Conservation (phyloP, 208 protist genomes). For the Leishmania aethiopica region DNA sequence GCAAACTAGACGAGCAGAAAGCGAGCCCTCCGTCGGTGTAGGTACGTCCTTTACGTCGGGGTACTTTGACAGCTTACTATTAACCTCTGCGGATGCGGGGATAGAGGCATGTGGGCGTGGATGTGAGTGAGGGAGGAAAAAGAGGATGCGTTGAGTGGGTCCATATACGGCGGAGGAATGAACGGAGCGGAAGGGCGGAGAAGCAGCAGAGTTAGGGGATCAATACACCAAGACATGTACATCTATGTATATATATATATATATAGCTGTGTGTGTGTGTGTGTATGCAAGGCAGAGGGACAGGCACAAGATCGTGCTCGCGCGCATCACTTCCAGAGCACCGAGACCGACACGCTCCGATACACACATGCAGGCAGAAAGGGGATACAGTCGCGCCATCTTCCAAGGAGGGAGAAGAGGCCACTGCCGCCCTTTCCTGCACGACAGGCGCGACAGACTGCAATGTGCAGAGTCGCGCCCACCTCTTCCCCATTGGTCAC, state of each 20-base stretch:
- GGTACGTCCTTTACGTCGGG: not conserved
- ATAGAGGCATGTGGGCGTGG: too few relatives aligned
- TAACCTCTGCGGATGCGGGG: not conserved
- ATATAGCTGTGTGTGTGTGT: too few relatives aligned
- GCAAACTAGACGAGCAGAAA: not conserved
- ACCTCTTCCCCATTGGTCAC: not conserved
- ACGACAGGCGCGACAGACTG: not conserved
- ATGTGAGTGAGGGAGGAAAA: too few relatives aligned
- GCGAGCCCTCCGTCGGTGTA: not conserved
- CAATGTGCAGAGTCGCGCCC: not conserved
- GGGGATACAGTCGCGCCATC: not conserved
- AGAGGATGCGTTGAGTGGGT: not conserved
- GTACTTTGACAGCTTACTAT: not conserved
- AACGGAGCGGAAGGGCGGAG: not conserved
- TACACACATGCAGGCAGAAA: not conserved
- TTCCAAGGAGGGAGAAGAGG: too few relatives aligned
- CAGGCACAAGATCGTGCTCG: not conserved
- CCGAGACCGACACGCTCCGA: not conserved
- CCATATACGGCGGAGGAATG: not conserved
- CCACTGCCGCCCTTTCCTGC: not conserved
- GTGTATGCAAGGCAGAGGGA: not conserved
- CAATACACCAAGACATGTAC: too few relatives aligned
- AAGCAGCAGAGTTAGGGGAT: not conserved
- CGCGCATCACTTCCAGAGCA: not conserved
- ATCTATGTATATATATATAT: too few relatives aligned